Evolutionary conservation across 1,284 basidiomycete genomes (phyloP), one percentile per base, ranked within the genome.

Genomic region (Ustilago esculenta): DNA sequence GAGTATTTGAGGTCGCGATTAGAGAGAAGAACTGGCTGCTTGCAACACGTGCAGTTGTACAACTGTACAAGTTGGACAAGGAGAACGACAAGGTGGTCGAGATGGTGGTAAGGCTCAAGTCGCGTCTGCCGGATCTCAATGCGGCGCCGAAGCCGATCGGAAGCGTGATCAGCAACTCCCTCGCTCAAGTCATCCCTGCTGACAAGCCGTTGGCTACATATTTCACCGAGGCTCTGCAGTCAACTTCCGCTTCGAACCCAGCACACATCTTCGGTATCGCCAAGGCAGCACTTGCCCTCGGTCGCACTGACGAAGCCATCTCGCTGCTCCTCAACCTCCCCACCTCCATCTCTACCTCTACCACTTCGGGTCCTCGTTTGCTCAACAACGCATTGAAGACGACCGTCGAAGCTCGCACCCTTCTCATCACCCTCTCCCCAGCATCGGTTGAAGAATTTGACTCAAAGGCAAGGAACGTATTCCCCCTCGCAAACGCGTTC

Each of bases 1-100:
- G 86, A 0, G 85, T 86, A 2, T 96, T 92, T 77, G 92, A 97
- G 76, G 89, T 98, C 23, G 88, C 90, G 21, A 82, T 91, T 18
- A 85, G 92, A 47, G 85, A 90, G 80, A 87, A 88, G 76, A 92
- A 91, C 80, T 89, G 89, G 75, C 82, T 94, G 23, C 90, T 92
- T 73, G 93, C 92, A 0, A 83, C 88, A 1, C 85, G 87, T 60
- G 91, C 91, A 0, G 85, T 98, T 5, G 85, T 85, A 9, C 84
- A 84, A 2, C 90, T 89, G 1, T 84, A 85, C 11, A 79, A 84
- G 0, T 72, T 94, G 10, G 85, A 89, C 51, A 68, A 86, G 0
- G 83, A 87, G 9, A 82, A 90, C 57, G 86, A 92, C 0, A 86
- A 88, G 37, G 82, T 96, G 27, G 91, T 94, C 68, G 77, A 88